Base-by-base conservation (phyloP, 179 eudicot genomes). In the Beta corolliflora region DNA sequence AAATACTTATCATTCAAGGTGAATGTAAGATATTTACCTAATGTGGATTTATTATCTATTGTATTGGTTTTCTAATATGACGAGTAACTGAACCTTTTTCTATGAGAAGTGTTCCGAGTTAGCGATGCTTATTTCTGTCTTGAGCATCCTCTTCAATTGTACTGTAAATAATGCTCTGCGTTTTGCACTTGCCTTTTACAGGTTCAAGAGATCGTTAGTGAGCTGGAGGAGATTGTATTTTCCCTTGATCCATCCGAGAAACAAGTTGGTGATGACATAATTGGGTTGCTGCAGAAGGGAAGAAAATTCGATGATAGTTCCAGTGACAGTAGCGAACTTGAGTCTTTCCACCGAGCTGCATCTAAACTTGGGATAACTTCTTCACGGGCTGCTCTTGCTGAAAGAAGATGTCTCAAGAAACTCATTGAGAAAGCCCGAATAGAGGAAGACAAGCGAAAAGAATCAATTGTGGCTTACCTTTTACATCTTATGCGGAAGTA, bases 391-490 rank as follows among this genome's bases (percentile, higher is more conserved):
- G 97, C 97, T 70, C 91, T 96, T 36, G 90, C 89, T 19, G 99
- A 96, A 85, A 89, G 97, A 88, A 88, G 98, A 83, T 90, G 98
- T 82, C 87, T 96, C 65, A 94, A 91, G 85, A 94, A 94, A 80
- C 91, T 94, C 76, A 88, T 96, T 21, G 99, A 94, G 78, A 91
- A 91, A 90, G 98, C 99, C 65, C 90, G 97, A 7, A 75, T 81
- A 13, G 97, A 94, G 83, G 98, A 93, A 84, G 99, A 96, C 83
- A 94, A 96, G 85, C 85, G 98, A 71, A 96, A 96, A 80, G 99
- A 96, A 79, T 91, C 98, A 2, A 96, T 96, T 46, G 92, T 94
- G 45, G 97, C 99, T 61, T 96, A 88, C 84, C 95, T 96, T 79
- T 84, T 90, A 83, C 92, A 92, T 86, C 95, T 96, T 65, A 94